Evolutionary conservation across 495 filamentous ascomycete species (phyloP).

Genomic region (Chaetomidium leptoderma): DNA sequence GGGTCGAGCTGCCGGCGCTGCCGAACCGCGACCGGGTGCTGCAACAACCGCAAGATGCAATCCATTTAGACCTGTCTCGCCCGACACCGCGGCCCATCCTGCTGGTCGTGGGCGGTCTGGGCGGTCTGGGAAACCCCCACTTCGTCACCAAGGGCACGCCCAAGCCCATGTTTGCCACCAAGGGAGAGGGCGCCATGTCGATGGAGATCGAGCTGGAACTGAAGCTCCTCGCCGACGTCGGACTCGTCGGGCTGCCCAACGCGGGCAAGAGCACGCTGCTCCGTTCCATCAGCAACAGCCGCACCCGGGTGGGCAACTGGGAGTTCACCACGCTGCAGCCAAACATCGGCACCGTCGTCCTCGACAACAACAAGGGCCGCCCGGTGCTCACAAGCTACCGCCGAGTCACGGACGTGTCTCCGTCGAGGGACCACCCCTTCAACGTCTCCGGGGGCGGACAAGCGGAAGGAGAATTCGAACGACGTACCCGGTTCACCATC

Average conservation of each 20-base stretch:
- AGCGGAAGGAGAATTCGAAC: constrained; percentile 40
- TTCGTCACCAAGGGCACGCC: constrained; percentile 67
- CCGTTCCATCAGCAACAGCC: constrained; percentile 76
- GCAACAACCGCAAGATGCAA: constrained; percentile 62
- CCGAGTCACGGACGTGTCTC: constrained; percentile 32
- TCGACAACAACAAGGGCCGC: constrained; percentile 76
- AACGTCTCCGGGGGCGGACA: constrained; percentile 24
- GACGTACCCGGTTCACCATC: constrained; percentile 77
- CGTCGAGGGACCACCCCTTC: constrained; percentile 34
- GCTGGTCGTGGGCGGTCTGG: constrained; percentile 84
- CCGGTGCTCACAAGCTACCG: constrained; percentile 34
- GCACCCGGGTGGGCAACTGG: constrained; percentile 88
- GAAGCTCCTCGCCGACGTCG: constrained; percentile 91
- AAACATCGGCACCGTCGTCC: constrained; percentile 89
- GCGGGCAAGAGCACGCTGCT: constrained; percentile 93
- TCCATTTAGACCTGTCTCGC: constrained; percentile 74
- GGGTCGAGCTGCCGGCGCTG: constrained; percentile 55
- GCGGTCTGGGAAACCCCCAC: constrained; percentile 90
- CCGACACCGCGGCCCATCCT: constrained; percentile 80
- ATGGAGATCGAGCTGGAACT: constrained; percentile 84
- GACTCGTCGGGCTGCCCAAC: constrained; percentile 90
- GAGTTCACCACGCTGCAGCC: constrained; percentile 93
- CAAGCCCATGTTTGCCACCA: constrained; percentile 81
- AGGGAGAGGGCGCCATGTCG: constrained; percentile 71
- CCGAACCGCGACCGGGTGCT: constrained; percentile 54